Evolutionary conservation across 169 alveolate species (phyloP).

Genomic region (Plasmodium cynomolgi): DNA sequence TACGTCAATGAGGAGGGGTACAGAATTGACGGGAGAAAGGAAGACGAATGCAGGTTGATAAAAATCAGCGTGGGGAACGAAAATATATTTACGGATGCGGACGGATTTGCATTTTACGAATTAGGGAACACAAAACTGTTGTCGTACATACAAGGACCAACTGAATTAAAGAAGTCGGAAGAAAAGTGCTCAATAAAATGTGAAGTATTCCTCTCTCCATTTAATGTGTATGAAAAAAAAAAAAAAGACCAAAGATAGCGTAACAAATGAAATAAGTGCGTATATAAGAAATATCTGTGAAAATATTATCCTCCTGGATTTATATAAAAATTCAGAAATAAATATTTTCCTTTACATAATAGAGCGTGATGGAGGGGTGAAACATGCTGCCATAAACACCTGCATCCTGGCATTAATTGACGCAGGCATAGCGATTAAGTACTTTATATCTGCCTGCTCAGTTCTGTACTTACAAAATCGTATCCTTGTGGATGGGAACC

Average conservation of each 20-base stretch:
- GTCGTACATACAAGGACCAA: slow-evolving; percentile 73
- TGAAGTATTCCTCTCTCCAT: slow-evolving; percentile 72
- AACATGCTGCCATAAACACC: slow-evolving; percentile 82
- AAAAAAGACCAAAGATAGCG: slow-evolving; percentile 60
- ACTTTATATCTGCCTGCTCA: slow-evolving; percentile 81
- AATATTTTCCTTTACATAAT: slow-evolving; percentile 37
- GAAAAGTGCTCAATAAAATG: slow-evolving; percentile 69
- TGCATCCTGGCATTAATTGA: slow-evolving; percentile 83
- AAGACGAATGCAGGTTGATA: slow-evolving; percentile 78
- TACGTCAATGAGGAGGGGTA: slow-evolving; percentile 84
- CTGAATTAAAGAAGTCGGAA: slow-evolving; percentile 68
- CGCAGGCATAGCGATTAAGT: slow-evolving; percentile 86
- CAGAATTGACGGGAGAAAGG: slow-evolving; percentile 84
- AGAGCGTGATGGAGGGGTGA: slow-evolving; percentile 78
- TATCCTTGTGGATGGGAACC: slow-evolving; percentile 66
- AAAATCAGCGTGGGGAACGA: slow-evolving; percentile 79
- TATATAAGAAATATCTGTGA: slow-evolving; percentile 71
- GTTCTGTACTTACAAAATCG: slow-evolving; percentile 77
- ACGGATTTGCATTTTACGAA: slow-evolving; percentile 69
- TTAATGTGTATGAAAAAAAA: slow-evolving; percentile 63
- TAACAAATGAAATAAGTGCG: slow-evolving; percentile 74
- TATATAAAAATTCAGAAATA: slow-evolving; percentile 62
- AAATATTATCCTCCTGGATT: slow-evolving; percentile 79
- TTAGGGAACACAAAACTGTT: slow-evolving; percentile 68
- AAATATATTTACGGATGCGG: slow-evolving; percentile 63